These are phyloP conservation scores for Pseudopithomyces chartarum DNA, from an alignment of 2,329 filamentous ascomycete species.

Conservation along the genomic window DNA sequence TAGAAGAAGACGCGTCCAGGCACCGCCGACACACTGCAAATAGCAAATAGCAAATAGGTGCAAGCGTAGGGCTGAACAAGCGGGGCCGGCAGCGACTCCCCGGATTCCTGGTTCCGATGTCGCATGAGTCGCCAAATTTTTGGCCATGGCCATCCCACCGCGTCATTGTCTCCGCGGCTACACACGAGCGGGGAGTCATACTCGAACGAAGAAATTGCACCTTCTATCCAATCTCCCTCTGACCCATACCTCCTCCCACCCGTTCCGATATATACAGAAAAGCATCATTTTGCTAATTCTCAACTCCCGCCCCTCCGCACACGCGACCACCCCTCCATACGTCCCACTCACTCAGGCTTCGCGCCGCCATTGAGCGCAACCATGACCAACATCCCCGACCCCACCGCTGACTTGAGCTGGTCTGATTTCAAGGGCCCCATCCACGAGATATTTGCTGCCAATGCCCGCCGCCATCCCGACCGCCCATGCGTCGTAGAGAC, in stretches of 20 bases:
- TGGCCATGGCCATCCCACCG: slow-evolving; percentile 20
- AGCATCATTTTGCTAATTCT: background rate
- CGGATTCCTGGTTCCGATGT: slow-evolving; percentile 39
- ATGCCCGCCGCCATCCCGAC: slow-evolving; percentile 72
- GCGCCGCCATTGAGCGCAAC: slow-evolving; percentile 24
- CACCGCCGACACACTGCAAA: slow-evolving; percentile 10
- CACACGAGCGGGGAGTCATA: slow-evolving; percentile 5
- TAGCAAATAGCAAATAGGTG: no score
- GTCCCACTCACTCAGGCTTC: slow-evolving; percentile 12
- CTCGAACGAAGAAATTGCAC: background rate
- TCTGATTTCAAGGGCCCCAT: slow-evolving; percentile 69
- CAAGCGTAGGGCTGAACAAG: no score
- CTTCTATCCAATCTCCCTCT: background rate
- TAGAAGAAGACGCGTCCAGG: background rate
- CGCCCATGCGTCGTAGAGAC: slow-evolving; percentile 72
- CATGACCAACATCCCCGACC: slow-evolving; percentile 61
- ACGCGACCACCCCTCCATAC: slow-evolving; percentile 18
- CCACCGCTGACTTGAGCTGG: slow-evolving; percentile 71
- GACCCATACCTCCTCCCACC: background rate
- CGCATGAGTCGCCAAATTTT: slow-evolving; percentile 33
- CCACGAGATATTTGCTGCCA: slow-evolving; percentile 70
- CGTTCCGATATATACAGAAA: background rate
- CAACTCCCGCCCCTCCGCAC: background rate
- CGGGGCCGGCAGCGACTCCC: no score
- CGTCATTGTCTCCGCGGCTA: slow-evolving; percentile 9